phyloP scores from a whole-genome alignment of 1,284 basidiomycete species.

The Heliocybe sulcata region DNA sequence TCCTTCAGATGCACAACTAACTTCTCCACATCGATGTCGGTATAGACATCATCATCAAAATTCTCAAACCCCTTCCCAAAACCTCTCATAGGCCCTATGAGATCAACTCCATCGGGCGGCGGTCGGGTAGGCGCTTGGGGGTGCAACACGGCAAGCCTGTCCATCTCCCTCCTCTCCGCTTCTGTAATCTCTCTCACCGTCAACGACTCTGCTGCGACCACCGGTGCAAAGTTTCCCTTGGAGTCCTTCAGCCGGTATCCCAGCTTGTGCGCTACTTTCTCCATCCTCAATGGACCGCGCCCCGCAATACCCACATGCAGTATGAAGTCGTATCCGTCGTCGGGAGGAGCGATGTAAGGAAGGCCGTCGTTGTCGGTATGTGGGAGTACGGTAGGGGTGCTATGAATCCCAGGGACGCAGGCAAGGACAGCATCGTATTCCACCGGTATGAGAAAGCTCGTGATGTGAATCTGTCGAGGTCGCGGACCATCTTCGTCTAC shows the following conservation, averaged over 20 bases:
- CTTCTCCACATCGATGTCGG: slow-evolving; percentile 38
- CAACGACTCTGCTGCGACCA: slow-evolving; percentile 27
- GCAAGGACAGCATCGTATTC: slow-evolving; percentile 55
- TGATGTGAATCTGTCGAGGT: slow-evolving; percentile 45
- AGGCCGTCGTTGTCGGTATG: slow-evolving; percentile 21
- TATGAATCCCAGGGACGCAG: slow-evolving; percentile 52
- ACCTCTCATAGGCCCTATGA: slow-evolving; percentile 30
- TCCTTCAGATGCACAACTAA: slow-evolving; percentile 52
- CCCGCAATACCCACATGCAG: slow-evolving; percentile 68
- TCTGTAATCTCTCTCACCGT: slow-evolving; percentile 21
- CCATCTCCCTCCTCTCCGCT: slow-evolving; percentile 25
- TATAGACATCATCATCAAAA: slow-evolving; percentile 38
- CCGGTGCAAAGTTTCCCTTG: slow-evolving; percentile 47
- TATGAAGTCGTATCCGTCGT: slow-evolving; percentile 64
- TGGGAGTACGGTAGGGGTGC: slow-evolving; percentile 53
- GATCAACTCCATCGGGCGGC: slow-evolving; percentile 14
- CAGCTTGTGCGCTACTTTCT: slow-evolving; percentile 58
- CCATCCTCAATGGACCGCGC: slow-evolving; percentile 56
- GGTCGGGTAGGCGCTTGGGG: not conserved
- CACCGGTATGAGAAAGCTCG: slow-evolving; percentile 52
- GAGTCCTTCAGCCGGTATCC: slow-evolving; percentile 70
- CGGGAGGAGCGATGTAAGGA: slow-evolving; percentile 34
- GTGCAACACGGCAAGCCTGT: not conserved
- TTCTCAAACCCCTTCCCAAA: slow-evolving; percentile 44
- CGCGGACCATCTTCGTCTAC: slow-evolving; percentile 10